A percentile compares a stretch with the other conserved stretches of the same genome.
Conservation (phyloP, 2,329 filamentous ascomycete species). For the Leptographium wingfieldii region DNA sequence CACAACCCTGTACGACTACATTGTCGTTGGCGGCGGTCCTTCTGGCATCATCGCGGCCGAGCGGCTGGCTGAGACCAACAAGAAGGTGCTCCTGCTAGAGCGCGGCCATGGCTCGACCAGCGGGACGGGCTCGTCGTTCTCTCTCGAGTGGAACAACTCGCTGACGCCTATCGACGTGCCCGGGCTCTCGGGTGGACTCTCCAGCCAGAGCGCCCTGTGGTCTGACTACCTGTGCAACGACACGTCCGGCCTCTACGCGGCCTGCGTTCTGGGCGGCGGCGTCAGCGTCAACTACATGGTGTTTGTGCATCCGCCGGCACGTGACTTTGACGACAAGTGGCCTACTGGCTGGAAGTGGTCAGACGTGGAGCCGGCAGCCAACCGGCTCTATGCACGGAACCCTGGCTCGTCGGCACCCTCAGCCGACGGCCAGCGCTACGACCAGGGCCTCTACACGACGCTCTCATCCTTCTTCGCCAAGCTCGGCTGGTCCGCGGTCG, state of each 20-base stretch:
- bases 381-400: slow-evolving; percentile 55
- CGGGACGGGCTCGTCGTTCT: not conserved
- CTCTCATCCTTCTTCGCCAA: slow-evolving; percentile 44
- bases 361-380: slow-evolving; percentile 47
- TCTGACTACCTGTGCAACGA: slow-evolving; percentile 50
- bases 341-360: slow-evolving; percentile 56
- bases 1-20: slow-evolving; percentile 41
- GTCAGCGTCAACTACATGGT: slow-evolving; percentile 47
- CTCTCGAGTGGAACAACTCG: slow-evolving; percentile 45
- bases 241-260: slow-evolving; percentile 40
- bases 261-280: slow-evolving; percentile 57
- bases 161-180: slow-evolving; percentile 61
- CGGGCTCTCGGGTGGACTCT: slow-evolving; percentile 37
- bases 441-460: slow-evolving; percentile 52
- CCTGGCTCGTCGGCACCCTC: slow-evolving; percentile 57
- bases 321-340: slow-evolving; percentile 66
- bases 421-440: slow-evolving; percentile 51
- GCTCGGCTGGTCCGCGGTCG: slow-evolving; percentile 25
- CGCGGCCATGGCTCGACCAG: slow-evolving; percentile 38
- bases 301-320: slow-evolving; percentile 52
- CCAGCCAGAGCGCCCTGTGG: slow-evolving; percentile 49
- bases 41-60: slow-evolving; percentile 49
- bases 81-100: slow-evolving; percentile 52
- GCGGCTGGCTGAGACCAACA: slow-evolving; percentile 49
- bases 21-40: slow-evolving; percentile 50